phyloP scores from a whole-genome alignment of 257 asterid genomes.

The Solanum lycopersicoides region DNA sequence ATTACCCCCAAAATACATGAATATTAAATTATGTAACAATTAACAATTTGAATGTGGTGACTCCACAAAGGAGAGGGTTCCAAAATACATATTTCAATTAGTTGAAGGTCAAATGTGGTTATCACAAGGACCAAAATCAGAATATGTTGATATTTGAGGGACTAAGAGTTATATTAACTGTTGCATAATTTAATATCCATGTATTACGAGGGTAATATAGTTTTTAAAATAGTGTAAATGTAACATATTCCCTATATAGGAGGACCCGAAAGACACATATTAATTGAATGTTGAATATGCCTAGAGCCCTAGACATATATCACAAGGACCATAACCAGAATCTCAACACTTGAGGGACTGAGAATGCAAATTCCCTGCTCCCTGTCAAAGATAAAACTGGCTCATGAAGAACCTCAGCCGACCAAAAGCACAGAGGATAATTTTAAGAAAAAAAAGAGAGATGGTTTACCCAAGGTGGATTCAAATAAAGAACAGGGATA shows the following conservation, averaged over 20 bases:
- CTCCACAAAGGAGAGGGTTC: background rate
- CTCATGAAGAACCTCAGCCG: background rate
- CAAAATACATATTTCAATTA: background rate
- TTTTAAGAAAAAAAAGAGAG: background rate
- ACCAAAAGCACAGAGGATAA: background rate
- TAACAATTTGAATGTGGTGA: background rate
- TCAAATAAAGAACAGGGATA: background rate
- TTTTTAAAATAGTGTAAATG: background rate
- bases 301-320: background rate
- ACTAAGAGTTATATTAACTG: background rate
- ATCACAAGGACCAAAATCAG: background rate
- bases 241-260: background rate
- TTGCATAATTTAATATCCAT: background rate
- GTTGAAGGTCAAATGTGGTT: background rate
- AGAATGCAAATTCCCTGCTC: background rate
- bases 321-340: background rate
- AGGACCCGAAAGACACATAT: background rate
- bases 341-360: background rate
- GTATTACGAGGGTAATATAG: background rate
- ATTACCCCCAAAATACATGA: background rate
- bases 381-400: background rate
- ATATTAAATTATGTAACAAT: background rate
- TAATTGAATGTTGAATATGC: background rate
- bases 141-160: background rate
- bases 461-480: background rate